Base-by-base conservation (phyloP, 78 protist genomes). In the Planoprotostelium fungivorum region DNA sequence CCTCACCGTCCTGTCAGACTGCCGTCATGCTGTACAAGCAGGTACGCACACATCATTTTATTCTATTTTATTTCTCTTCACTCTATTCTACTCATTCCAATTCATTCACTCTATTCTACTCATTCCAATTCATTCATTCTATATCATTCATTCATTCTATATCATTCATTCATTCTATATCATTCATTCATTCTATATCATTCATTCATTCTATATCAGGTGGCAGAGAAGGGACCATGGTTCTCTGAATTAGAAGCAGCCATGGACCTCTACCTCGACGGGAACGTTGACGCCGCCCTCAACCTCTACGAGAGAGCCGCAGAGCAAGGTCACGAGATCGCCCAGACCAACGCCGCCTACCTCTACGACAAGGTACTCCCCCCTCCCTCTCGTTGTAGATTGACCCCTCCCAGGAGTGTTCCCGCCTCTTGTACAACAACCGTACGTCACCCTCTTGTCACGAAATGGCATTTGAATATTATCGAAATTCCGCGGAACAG, bases 271-370 rank as follows among this genome's bases (percentile, higher is more conserved):
- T 93, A 29, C n/a, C 84, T 34, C 23, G 91, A 86, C n/a, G 97
- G 96, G 38, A 94, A 95, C 36, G 86, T 85, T 0, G 89, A 86
- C 28, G 35, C 83, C 63, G 37, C 98, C 38, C 83, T 94, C 28
- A 34, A 89, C 25, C 86, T 89, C 34, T 96, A 93, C 88, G 95
- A 93, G 63, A 63, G 87, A 51, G 94, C 91, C 28, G 96, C 97
- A 16, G 98, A 95, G 89, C 91, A 89, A 85, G 98, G 98, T 34
- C 90, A 84, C 34, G 98, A 97, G 87, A 31, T 95, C 29, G 98
- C 98, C 63, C 97, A 95, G 90, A 34, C 63, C 35, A 97, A 97
- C 86, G 91, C 94, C 28, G 98, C 95, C 31, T 93, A 86, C 89
- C 38, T 96, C 89, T 88, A 90, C 36, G 97, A 96, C 92, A 63